Conservation (phyloP, 2,329 filamentous ascomycete genomes). For the Pyricularia grisea region DNA sequence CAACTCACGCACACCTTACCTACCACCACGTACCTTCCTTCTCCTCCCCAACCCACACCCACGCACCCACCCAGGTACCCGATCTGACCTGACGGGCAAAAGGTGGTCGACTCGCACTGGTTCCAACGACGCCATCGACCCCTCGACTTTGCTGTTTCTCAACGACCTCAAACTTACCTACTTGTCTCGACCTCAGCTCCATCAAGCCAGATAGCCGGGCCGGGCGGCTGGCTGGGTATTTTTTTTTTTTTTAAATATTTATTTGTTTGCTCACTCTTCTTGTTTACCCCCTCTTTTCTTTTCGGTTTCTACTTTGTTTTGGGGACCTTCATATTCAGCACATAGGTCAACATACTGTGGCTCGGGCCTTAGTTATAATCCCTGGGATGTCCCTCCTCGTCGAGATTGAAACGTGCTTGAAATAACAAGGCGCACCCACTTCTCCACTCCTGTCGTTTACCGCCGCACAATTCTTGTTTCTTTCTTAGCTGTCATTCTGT, state of each 20-base stretch:
- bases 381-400: background rate
- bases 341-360: background rate
- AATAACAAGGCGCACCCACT: slow-evolving; percentile 2
- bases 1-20: background rate
- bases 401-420: slow-evolving; percentile 1
- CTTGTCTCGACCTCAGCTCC: background rate
- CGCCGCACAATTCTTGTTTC: slow-evolving; percentile 8
- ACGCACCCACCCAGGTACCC: background rate
- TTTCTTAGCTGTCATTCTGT: slow-evolving; percentile 12
- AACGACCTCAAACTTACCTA: background rate
- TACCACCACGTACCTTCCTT: no score
- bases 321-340: background rate
- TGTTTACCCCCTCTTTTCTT: background rate
- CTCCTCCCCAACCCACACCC: background rate
- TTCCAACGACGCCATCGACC: background rate
- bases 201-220: background rate
- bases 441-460: slow-evolving; percentile 7
- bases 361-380: background rate
- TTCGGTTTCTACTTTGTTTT: background rate
- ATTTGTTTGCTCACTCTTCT: background rate
- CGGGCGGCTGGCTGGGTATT: no score
- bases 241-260: no score
- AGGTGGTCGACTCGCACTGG: background rate
- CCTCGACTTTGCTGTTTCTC: background rate
- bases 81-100: background rate